phyloP scores from a whole-genome alignment of 2,329 filamentous ascomycete genomes.

The Penicillium sp. region DNA sequence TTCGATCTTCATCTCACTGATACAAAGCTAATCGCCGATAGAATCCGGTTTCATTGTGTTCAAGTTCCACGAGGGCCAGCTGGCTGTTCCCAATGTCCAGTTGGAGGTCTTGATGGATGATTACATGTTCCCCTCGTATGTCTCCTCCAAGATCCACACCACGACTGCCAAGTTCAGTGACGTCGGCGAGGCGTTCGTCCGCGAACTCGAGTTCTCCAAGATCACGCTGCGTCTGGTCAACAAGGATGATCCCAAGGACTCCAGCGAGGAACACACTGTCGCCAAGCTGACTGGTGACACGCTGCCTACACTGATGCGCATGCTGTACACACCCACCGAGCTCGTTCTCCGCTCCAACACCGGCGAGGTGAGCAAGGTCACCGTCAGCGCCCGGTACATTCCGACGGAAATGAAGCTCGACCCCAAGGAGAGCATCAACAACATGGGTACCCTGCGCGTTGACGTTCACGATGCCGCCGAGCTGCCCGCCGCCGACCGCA shows the following conservation, averaged over 20 bases:
- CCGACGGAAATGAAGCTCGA: slow-evolving; percentile 93
- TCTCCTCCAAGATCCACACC: slow-evolving; percentile 70
- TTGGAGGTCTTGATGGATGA: slow-evolving; percentile 93
- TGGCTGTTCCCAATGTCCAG: slow-evolving; percentile 71
- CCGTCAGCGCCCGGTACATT: slow-evolving; percentile 90
- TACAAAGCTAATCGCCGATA: slow-evolving; percentile 40
- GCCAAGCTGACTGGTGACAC: slow-evolving; percentile 83
- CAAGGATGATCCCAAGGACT: slow-evolving; percentile 70
- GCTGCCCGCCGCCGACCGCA: slow-evolving; percentile 89
- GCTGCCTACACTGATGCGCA: slow-evolving; percentile 81
- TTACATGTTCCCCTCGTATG: slow-evolving; percentile 86
- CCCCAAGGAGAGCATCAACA: slow-evolving; percentile 96
- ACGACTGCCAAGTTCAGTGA: slow-evolving; percentile 77
- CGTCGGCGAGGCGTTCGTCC: slow-evolving; percentile 88
- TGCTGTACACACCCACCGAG: slow-evolving; percentile 84
- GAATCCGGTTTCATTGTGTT: slow-evolving; percentile 93
- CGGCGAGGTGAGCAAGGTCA: slow-evolving; percentile 74
- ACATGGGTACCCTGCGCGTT: slow-evolving; percentile 93
- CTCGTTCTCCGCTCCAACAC: slow-evolving; percentile 76
- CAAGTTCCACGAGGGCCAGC: slow-evolving; percentile 84
- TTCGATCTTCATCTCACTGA: neutral
- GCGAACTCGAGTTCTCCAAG: slow-evolving; percentile 93
- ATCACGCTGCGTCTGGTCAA: slow-evolving; percentile 84
- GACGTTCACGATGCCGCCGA: slow-evolving; percentile 83
- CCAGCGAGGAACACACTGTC: slow-evolving; percentile 68